A percentile compares a stretch with the other conserved stretches of the same genome.
phyloP scores from a whole-genome alignment of 1,139 yeast genomes.

The Saccharomycopsis crataegensis region DNA sequence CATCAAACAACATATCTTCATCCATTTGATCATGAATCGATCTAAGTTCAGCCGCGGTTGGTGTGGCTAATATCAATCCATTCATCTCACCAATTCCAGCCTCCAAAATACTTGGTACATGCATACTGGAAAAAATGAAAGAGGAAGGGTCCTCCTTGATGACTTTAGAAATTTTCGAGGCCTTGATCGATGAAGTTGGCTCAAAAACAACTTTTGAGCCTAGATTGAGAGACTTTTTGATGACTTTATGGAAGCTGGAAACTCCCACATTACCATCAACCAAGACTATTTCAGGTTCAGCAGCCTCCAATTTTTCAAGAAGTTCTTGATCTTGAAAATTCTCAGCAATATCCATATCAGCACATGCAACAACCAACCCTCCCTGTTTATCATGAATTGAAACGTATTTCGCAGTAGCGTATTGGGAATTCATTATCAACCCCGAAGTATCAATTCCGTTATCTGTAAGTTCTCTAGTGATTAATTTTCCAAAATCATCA shows the following conservation, averaged over 20 bases:
- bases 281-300: constrained; percentile 41
- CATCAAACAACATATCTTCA: constrained; percentile 45
- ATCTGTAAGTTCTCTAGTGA: constrained; percentile 29
- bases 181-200: constrained; percentile 69
- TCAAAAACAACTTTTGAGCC: constrained; percentile 46
- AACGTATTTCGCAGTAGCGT: constrained; percentile 60
- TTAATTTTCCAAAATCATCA: constrained; percentile 45
- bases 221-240: constrained; percentile 26
- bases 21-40: constrained; percentile 46
- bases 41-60: constrained; percentile 58
- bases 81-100: constrained; percentile 24
- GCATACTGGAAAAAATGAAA: constrained; percentile 30
- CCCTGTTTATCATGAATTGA: constrained; percentile 61
- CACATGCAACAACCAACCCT: constrained; percentile 65
- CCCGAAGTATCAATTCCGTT: constrained; percentile 36
- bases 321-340: constrained; percentile 39
- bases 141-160: constrained; percentile 22
- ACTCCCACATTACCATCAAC: constrained; percentile 64
- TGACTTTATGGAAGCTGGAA: constrained; percentile 33
- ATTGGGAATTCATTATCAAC: constrained; percentile 27
- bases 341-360: constrained; percentile 74
- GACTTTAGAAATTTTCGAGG: constrained; percentile 32
- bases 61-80: constrained; percentile 46
- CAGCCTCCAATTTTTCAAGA: constrained; percentile 28
- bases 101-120: constrained; percentile 20